phyloP scores from a whole-genome alignment of 768 basidiomycete species.

The Suillus spraguei region DNA sequence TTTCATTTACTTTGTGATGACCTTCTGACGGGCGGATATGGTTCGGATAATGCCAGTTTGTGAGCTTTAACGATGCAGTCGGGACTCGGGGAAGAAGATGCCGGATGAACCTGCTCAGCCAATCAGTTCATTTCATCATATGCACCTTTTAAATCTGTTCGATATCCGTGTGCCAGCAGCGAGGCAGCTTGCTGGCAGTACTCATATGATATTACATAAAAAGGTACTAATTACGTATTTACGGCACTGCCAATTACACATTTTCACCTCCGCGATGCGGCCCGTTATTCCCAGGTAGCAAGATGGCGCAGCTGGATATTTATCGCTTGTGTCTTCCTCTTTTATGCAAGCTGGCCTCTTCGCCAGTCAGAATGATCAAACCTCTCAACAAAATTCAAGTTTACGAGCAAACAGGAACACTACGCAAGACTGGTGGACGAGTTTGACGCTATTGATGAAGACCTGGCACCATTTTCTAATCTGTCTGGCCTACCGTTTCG shows the following conservation, averaged over 20 bases:
- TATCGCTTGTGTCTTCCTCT: constrained; percentile 41
- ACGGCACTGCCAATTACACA: neutral
- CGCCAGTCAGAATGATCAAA: constrained; percentile 35
- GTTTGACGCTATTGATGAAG: constrained; percentile 77
- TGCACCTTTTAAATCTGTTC: neutral
- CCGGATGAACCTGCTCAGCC: neutral
- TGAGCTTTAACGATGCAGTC: too few relatives aligned
- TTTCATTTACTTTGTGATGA: neutral
- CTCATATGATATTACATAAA: too few relatives aligned
- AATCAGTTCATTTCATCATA: neutral
- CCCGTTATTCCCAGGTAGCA: constrained; percentile 4
- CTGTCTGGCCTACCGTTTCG: constrained; percentile 74
- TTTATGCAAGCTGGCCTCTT: constrained; percentile 55
- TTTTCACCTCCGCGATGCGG: constrained; percentile 19
- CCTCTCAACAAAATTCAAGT: neutral
- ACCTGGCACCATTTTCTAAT: constrained; percentile 85
- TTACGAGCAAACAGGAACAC: constrained; percentile 44
- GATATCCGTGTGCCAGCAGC: neutral
- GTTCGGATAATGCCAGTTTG: too few relatives aligned
- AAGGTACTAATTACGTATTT: constrained; percentile 3
- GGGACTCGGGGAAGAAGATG: too few relatives aligned
- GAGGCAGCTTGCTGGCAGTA: too few relatives aligned
- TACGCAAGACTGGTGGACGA: constrained; percentile 85
- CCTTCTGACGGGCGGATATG: neutral
- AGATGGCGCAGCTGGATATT: constrained; percentile 41